Evolutionary conservation across 108 stramenopile genomes (phyloP), one percentile per base, ranked within the genome.

Genomic region (Fragilaria crotonensis): DNA sequence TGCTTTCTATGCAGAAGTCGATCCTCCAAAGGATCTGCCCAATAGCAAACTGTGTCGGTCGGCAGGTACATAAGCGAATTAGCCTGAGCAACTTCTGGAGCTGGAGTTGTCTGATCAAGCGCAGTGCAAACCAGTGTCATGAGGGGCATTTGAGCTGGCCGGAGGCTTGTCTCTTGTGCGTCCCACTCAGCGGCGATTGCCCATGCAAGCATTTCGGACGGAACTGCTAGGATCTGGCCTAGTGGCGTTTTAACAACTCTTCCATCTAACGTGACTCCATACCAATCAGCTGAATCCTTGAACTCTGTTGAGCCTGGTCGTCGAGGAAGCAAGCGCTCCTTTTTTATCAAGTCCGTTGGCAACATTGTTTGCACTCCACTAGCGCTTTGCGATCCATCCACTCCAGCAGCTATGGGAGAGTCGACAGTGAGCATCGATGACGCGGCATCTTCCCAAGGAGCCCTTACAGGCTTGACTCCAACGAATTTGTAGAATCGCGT

Each of bases 131-230:
- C 92, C 69, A 97, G 63, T 0, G 95, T 95, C 95, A 94, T 98
- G n/a, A 96, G 68, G 4, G 98, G 97, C 97, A 98, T 98, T 48
- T 89, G 76, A n/a, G 93, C 77, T 7, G 96, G 96, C 54, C 89
- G 75, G 9, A 98, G 68, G 45, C 76, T 67, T n/a, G 45, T 48
- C 45, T 70, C 59, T 68, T 96, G 95, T 0, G 80, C 64, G 54
- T 98, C 93, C 97, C 98, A 98, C 66, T 99, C 98, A 23, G 87
- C 77, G 0, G 95, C 95, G 26, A 97, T 75, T 11, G 84, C 84
- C 46, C 72, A 62, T 4, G 98, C 98, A 26, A 98, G 74, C 3
- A 54, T 57, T 28, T 74, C 33, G 30, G 83, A 89, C 11, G 93
- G 94, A 2, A 97, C 78, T 7, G 81, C 60, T 3, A 95, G 53